phyloP scores from a whole-genome alignment of 306 rosid species.

The Spatholobus suberectus region DNA sequence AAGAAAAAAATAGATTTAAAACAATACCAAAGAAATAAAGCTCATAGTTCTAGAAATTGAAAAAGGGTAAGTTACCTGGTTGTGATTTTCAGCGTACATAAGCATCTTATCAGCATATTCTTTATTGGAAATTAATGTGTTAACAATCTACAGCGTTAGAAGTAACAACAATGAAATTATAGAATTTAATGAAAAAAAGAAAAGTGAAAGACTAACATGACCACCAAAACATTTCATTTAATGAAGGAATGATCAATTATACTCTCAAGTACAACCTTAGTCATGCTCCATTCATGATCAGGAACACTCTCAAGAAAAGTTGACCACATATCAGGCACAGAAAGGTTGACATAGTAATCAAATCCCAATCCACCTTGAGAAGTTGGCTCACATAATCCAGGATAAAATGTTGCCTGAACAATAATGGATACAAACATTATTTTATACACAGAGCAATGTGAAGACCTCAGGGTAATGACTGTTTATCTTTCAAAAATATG shows the following conservation, averaged over 20 bases:
- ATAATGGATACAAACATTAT: slow-evolving; percentile 31
- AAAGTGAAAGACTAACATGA: slow-evolving; percentile 18
- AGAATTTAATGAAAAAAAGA: slow-evolving; percentile 13
- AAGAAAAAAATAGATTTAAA: slow-evolving; percentile 36
- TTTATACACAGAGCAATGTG: neutral
- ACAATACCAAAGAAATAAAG: neutral
- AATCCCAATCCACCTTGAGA: slow-evolving; percentile 98
- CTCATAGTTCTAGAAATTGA: slow-evolving; percentile 11
- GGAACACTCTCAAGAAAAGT: slow-evolving; percentile 79
- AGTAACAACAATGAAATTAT: slow-evolving; percentile 22
- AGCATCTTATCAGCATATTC: slow-evolving; percentile 76
- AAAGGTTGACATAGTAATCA: slow-evolving; percentile 90
- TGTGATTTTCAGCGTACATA: slow-evolving; percentile 88
- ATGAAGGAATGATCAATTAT: slow-evolving; percentile 19
- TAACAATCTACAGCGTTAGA: slow-evolving; percentile 66
- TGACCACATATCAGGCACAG: slow-evolving; percentile 89
- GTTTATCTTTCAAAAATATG: neutral
- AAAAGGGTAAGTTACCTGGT: slow-evolving; percentile 63
- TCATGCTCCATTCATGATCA: slow-evolving; percentile 93
- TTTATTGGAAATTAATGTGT: slow-evolving; percentile 69
- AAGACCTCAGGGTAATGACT: neutral
- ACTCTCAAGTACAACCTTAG: slow-evolving; percentile 64
- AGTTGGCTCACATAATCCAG: slow-evolving; percentile 89
- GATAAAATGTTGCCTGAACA: slow-evolving; percentile 87
- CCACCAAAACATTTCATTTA: slow-evolving; percentile 20